Evolutionary conservation across 192 early-diverging fungal genomes (phyloP).

Genomic region (Linnemannia exigua): DNA sequence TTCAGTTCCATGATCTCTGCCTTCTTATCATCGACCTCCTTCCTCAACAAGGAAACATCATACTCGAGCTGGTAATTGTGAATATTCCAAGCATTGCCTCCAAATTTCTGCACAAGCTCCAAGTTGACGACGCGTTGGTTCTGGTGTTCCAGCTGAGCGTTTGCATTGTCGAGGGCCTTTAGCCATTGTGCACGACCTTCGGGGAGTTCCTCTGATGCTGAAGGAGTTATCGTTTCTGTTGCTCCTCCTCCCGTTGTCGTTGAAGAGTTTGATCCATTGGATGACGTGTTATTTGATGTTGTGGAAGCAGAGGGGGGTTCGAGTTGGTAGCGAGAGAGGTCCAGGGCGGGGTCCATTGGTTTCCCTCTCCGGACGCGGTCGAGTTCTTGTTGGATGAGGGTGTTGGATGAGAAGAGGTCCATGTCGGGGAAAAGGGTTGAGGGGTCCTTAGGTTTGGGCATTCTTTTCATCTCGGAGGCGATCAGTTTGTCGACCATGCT

Average conservation of each 20-base stretch:
- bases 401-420: constrained; percentile 61
- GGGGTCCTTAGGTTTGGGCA: constrained; percentile 56
- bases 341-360: constrained; percentile 59
- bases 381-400: constrained; percentile 58
- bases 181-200: constrained; percentile 60
- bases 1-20: constrained; percentile 64
- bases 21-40: constrained; percentile 57
- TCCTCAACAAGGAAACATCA: constrained; percentile 55
- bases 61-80: constrained; percentile 70
- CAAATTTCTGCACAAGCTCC: constrained; percentile 67
- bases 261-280: too few species aligned
- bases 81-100: constrained; percentile 69
- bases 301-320: constrained; percentile 42
- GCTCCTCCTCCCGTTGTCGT: background rate
- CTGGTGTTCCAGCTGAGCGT: constrained; percentile 67
- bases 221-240: constrained; percentile 16
- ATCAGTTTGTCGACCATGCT: constrained; percentile 65
- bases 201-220: constrained; percentile 49
- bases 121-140: constrained; percentile 65
- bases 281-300: constrained; percentile 14
- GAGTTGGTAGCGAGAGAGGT: constrained; percentile 64
- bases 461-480: constrained; percentile 68
- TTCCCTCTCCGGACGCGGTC: constrained; percentile 61
- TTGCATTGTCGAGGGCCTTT: constrained; percentile 63
- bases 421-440: constrained; percentile 58